Evolutionary conservation across 768 basidiomycete species (phyloP), one percentile per base, ranked within the genome.

Genomic region (Phanerodontia chrysosporium): DNA sequence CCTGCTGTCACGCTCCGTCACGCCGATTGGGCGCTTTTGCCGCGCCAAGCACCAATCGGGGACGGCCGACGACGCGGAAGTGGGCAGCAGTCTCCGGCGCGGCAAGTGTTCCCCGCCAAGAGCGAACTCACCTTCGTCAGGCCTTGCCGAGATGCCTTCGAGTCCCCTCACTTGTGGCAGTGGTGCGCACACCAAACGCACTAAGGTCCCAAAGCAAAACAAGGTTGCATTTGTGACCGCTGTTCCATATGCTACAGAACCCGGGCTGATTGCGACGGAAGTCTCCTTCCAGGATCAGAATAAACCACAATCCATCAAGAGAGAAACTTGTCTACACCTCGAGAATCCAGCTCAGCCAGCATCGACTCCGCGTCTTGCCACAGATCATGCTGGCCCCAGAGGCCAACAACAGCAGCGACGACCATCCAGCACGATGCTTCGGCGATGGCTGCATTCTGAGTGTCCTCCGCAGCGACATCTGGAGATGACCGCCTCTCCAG

Each of bases 361-460:
- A 77, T 74, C n/a, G 72, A 74, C 65, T 86, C 83, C 22, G 86
- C 89, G 66, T 92, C 90, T 71, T 74, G 74, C 91, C 90, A 94
- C 44, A 94, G 72, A 69, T 94, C 92, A 53, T 75, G 78, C 74
- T 94, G 92, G 24, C 83, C 85, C 92, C 92, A 94, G 2, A 86
- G 70, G 21, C 80, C 81, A 25, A 81, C 79, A 49, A 93, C 74
- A 1, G 81, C 80, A 6, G 85, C 73, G 5, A 93, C 75, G 36
- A 90, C 75, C 61, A 92, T 78, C 92, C 92, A 94, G 66, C 88
- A 90, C 9, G 86, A 81, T 55, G 76, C 57, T 42, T 74, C 75
- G 45, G 67, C 65, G 67, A 77, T 75, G 5, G 46, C 58, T 30
- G 52, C 61, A 9, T 55, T 56, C 1, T 39, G 39, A 8, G 21